Base-by-base conservation (phyloP, 2,329 filamentous ascomycete genomes). In the Botrytis squamosa region DNA sequence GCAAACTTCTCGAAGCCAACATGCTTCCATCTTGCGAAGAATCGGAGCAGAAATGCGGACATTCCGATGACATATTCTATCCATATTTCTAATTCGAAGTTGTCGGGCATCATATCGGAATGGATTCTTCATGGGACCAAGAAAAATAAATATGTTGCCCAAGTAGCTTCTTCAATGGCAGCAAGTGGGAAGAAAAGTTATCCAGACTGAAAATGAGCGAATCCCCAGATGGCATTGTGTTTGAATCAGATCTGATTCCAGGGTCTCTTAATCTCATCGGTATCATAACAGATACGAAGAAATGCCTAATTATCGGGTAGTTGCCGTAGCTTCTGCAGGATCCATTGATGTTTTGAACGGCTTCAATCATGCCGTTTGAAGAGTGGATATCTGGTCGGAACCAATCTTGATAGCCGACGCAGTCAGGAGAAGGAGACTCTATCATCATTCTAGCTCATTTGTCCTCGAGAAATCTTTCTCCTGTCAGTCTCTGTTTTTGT, bases 1-100 rank as follows among this genome's bases (percentile, higher is more conserved):
- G 62, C n/a, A 44, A 64, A 64, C 14, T 64, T 64, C 25, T 64
- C 25, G n/a, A 64, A 64, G n/a, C 62, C 62, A 22, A 64, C 62
- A 6, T n/a, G 25, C 62, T 64, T 64, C 62, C 62, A 64, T 44
- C 62, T 44, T 33, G 62, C 62, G n/a, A 64, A 64, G 25, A 44
- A 64, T 33, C 62, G n/a, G 38, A 64, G 62, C 1, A 64, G 40
- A 29, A 64, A 64, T 64, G 62, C 62, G 18, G 16, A 18, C 25
- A 29, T 64, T 29, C 62, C 62, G 9, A 64, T 29, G n/a, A 10
- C 40, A n/a, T 42, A 64, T 44, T 42, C 62, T 64, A 64, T 20
- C 62, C 62, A 64, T 64, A 64, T n/a, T 18, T 64, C 62, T 20
- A 64, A 2, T 12, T 18, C 25, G 38, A 18, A 40, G 9, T 25